A percentile compares a stretch with the other conserved stretches of the same genome.
These are phyloP conservation scores for Aspergillus fumigatiaffinis DNA, from an alignment of 2,329 filamentous ascomycete species.

Conservation along the genomic window DNA sequence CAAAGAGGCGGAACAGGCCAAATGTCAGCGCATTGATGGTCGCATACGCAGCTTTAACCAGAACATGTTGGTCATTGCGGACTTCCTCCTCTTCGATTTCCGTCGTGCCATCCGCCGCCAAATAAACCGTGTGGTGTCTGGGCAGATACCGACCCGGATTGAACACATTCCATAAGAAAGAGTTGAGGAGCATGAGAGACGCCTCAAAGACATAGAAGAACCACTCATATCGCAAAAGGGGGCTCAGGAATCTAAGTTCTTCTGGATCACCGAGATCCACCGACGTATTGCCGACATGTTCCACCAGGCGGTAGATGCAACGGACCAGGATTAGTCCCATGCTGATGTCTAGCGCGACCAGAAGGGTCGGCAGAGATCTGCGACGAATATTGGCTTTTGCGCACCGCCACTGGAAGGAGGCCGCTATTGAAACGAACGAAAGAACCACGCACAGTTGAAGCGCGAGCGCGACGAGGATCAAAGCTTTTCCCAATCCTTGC, in stretches of 20 bases:
- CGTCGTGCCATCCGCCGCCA: conserved; percentile 39
- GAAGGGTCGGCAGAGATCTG: conserved; percentile 1
- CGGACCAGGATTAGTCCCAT: conserved; percentile 47
- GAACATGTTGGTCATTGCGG: neutral
- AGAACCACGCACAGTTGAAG: no score
- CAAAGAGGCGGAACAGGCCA: neutral
- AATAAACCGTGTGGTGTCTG: conserved; percentile 46
- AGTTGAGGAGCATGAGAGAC: conserved; percentile 51
- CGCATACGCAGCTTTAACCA: neutral
- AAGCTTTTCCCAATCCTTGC: no score
- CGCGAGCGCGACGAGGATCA: no score
- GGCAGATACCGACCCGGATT: conserved; percentile 53
- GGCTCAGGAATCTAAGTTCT: conserved; percentile 32
- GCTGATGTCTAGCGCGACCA: conserved; percentile 51
- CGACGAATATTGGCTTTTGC: no score
- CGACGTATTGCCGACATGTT: conserved; percentile 50
- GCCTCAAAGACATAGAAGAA: conserved; percentile 60
- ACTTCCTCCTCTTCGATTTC: neutral
- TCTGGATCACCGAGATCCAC: conserved; percentile 33
- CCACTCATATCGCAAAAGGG: conserved; percentile 55
- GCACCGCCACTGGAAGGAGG: no score
- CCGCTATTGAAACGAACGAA: no score
- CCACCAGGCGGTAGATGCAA: conserved; percentile 54
- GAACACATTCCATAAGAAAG: conserved; percentile 47
- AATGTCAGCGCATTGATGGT: neutral